Conservation (phyloP, 768 basidiomycete species). For the Scleroderma citrinum region DNA sequence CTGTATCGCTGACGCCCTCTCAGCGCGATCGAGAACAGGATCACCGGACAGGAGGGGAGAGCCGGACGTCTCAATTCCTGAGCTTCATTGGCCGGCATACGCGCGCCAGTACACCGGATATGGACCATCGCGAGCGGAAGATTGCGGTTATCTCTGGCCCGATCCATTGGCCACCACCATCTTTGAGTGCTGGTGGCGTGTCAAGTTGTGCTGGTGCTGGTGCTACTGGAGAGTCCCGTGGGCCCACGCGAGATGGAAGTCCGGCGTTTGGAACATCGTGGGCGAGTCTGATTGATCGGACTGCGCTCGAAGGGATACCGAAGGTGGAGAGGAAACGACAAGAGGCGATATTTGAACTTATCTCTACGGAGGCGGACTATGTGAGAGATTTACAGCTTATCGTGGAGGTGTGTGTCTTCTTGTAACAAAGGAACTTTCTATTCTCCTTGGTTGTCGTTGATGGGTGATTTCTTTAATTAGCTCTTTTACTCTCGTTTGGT, state of each 20-base stretch:
- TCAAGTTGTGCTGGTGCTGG: no score
- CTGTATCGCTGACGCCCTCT: slow-evolving; percentile 25
- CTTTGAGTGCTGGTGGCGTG: slow-evolving; percentile 12
- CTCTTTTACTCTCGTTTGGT: slow-evolving; percentile 83
- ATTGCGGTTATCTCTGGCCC: slow-evolving; percentile 65
- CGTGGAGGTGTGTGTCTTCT: slow-evolving; percentile 58
- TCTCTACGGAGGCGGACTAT: slow-evolving; percentile 84
- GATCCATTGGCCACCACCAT: slow-evolving; percentile 38
- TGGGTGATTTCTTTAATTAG: slow-evolving; percentile 30
- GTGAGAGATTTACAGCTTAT: slow-evolving; percentile 89
- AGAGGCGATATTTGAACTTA: slow-evolving; percentile 95
- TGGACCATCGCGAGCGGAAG: slow-evolving; percentile 40
- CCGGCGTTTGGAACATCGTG: slow-evolving; percentile 75
- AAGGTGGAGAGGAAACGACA: slow-evolving; percentile 77
- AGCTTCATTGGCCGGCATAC: slow-evolving; percentile 52
- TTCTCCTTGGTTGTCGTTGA: slow-evolving; percentile 2
- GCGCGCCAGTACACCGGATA: slow-evolving; percentile 42
- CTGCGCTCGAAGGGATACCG: slow-evolving; percentile 77
- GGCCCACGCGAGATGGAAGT: slow-evolving; percentile 40
- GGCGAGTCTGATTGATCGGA: slow-evolving; percentile 86
- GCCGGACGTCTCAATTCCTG: slow-evolving; percentile 45
- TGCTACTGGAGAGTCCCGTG: slow-evolving; percentile 3
- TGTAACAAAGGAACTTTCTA: not conserved
- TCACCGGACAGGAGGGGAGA: slow-evolving; percentile 28
- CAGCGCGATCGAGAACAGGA: slow-evolving; percentile 26